Evolutionary conservation across 345 rosid genomes (phyloP).

Genomic region (Camelina laxa): DNA sequence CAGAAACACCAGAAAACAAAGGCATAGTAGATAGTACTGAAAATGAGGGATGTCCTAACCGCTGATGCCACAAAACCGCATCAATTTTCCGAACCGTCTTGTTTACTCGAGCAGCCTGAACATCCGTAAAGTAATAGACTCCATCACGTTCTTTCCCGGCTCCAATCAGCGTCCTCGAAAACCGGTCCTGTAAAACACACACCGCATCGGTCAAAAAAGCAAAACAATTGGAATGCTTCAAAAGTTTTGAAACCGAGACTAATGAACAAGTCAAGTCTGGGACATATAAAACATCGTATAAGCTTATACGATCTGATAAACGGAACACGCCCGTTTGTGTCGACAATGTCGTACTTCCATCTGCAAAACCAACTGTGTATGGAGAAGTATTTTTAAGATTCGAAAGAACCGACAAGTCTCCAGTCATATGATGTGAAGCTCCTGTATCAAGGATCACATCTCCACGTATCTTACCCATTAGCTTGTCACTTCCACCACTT

Average conservation of each 20-base stretch:
- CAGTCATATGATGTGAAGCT: too few relatives aligned
- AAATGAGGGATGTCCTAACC: not conserved
- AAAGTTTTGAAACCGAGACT: not conserved
- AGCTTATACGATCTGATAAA: too few relatives aligned
- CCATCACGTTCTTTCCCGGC: not conserved
- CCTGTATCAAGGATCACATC: too few relatives aligned
- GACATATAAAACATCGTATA: not conserved
- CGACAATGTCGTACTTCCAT: not conserved
- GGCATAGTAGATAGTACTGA: not conserved
- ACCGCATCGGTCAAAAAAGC: not conserved
- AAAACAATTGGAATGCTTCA: not conserved
- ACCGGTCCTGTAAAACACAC: not conserved
- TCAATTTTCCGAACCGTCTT: not conserved
- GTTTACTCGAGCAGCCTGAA: accelerated
- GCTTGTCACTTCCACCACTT: too few relatives aligned
- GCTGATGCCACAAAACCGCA: not conserved
- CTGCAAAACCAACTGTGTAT: not conserved
- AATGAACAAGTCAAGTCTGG: not conserved
- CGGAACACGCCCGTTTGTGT: too few relatives aligned
- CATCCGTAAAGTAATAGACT: not conserved
- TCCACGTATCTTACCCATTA: too few relatives aligned
- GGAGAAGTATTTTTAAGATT: too few relatives aligned
- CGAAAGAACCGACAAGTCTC: too few relatives aligned
- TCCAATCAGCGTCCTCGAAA: not conserved
- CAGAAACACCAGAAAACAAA: not conserved